Percentiles rank a stretch among this genome's conserved stretches.
Evolutionary conservation across 176 grass and related monocot genomes (phyloP).

Genomic region (Zea mays): DNA sequence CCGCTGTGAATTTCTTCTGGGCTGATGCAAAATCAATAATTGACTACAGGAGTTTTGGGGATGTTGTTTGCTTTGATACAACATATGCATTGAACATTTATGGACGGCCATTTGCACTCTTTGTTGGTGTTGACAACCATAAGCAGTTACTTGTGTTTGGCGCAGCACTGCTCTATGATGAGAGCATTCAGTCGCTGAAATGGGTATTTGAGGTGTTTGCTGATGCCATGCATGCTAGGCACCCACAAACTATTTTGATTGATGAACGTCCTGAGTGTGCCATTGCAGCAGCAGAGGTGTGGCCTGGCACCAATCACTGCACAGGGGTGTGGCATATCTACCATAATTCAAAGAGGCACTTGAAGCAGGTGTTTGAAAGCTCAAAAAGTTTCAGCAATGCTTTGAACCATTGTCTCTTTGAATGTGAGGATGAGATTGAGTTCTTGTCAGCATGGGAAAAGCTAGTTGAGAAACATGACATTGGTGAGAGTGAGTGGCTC

Average conservation of each 20-base stretch:
- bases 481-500: conserved; percentile 68
- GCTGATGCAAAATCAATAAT: conserved; percentile 78
- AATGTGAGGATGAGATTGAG: conserved; percentile 69
- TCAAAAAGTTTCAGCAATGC: conserved; percentile 73
- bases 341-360: conserved; percentile 63
- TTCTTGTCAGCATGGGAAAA: conserved; percentile 78
- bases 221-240: conserved; percentile 66
- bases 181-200: conserved; percentile 58
- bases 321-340: conserved; percentile 79
- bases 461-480: conserved; percentile 68
- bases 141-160: conserved; percentile 72
- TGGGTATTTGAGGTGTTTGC: conserved; percentile 74
- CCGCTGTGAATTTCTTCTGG: conserved; percentile 78
- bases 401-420: conserved; percentile 78
- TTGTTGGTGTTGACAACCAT: conserved; percentile 71
- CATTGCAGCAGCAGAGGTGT: conserved; percentile 56
- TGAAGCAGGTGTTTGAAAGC: conserved; percentile 70
- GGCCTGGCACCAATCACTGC: conserved; percentile 56
- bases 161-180: conserved; percentile 73
- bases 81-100: conserved; percentile 70
- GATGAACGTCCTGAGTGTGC: conserved; percentile 54
- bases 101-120: conserved; percentile 69
- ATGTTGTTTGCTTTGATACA: conserved; percentile 84
- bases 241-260: conserved; percentile 60
- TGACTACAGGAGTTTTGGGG: conserved; percentile 77